Evolutionary conservation across 139 green algal species (phyloP), one percentile per base, ranked within the genome.

Genomic region (Pleodorina starrii): DNA sequence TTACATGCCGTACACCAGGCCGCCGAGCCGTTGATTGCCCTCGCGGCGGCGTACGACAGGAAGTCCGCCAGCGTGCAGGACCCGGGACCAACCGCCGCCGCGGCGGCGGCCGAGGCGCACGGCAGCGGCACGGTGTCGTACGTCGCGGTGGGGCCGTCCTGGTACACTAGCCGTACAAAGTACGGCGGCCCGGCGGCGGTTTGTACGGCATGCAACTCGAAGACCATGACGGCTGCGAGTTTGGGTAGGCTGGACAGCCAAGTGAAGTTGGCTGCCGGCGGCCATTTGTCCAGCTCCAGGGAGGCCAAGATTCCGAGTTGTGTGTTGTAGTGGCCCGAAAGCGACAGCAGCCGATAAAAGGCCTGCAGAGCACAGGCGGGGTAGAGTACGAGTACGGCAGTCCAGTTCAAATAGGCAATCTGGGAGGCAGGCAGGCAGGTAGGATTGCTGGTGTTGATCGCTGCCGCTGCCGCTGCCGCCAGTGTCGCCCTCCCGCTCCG

Each of bases 291-390:
- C 12, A 93, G 42, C 21, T 25, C 32, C 84, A 95, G 77, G 1
- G 93, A 91, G 3, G 87, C 82, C 48, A 95, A 69, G 44, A 95
- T 25, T 0, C 82, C 93, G 48, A 95, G 87, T 91, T 95, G 92
- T 0, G 88, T 91, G 84, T 95, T 95, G 93, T 95, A 95, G 92
- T 95, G 93, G 5, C 60, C 46, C 0, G 89, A 94, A 19, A 94
- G 83, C 32, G 89, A 83, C 14, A 93, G 43, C 16, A 95, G 81
- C 46, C 86, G 81, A 85, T 94, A 94, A 90, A 93, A 93, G 3
- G 71, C n/a, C 72, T 89, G 79, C 16, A 27, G 2, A 12, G 83
- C 32, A 11, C n/a, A n/a, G n/a, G n/a, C n/a, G n/a, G n/a, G n/a
- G n/a, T n/a, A n/a, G n/a, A n/a, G n/a, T n/a, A n/a, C n/a, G n/a